phyloP scores from a whole-genome alignment of 306 rosid species.

The Begonia masoniana region DNA sequence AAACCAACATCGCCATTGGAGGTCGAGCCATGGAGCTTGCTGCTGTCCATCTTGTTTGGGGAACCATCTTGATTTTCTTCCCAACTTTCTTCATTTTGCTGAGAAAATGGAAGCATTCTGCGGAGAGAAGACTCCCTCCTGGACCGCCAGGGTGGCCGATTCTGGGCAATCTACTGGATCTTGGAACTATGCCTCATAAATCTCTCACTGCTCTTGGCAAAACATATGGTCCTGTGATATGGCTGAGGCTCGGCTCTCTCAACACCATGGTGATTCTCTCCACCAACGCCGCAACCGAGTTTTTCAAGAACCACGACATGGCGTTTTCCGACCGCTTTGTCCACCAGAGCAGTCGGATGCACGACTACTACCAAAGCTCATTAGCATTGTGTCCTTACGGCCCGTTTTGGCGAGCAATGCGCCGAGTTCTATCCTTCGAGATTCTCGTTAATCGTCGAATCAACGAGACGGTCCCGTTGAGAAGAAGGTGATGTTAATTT shows the following conservation, averaged over 20 bases:
- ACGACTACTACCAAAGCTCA: constrained; percentile 40
- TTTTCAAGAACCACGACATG: constrained; percentile 46
- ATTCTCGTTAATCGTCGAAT: constrained; percentile 42
- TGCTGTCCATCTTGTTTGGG: too few species aligned
- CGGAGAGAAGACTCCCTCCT: constrained; percentile 20
- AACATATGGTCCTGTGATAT: constrained; percentile 31
- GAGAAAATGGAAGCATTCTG: too few species aligned
- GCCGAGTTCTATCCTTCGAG: constrained; percentile 37
- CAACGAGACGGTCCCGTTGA: constrained; percentile 20
- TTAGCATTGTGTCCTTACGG: constrained; percentile 55
- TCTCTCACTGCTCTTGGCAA: constrained; percentile 20
- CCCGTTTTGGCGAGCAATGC: constrained; percentile 49
- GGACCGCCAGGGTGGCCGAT: constrained; percentile 65
- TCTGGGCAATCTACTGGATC: constrained; percentile 56
- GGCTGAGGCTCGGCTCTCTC: constrained; percentile 41
- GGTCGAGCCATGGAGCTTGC: too few species aligned
- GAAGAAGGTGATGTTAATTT: constrained; percentile 9
- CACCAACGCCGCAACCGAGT: constrained; percentile 20
- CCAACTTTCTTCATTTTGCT: too few species aligned
- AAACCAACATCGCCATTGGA: too few species aligned
- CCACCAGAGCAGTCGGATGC: constrained; percentile 29
- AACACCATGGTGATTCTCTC: constrained; percentile 55
- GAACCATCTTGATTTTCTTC: too few species aligned
- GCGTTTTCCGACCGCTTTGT: constrained; percentile 37
- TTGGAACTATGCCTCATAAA: constrained; percentile 50